Evolutionary conservation across 768 basidiomycete genomes (phyloP).

Genomic region (Psilocybe cyanescens): DNA sequence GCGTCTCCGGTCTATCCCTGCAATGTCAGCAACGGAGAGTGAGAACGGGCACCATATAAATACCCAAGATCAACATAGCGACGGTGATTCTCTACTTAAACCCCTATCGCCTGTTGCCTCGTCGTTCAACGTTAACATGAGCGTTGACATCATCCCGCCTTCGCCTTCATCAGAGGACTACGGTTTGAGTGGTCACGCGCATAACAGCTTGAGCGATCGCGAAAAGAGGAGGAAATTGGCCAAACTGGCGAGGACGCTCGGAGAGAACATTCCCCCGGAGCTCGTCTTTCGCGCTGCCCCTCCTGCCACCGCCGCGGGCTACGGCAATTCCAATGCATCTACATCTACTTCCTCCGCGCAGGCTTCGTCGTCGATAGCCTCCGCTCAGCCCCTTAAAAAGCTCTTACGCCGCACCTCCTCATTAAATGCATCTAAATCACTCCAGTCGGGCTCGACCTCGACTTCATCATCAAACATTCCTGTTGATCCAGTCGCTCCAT

Average conservation of each 20-base stretch:
- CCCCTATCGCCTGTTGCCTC: slow-evolving; percentile 15
- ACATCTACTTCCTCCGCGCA: neutral
- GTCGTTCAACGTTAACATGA: slow-evolving; percentile 16
- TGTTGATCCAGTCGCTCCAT: neutral
- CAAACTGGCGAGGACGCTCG: slow-evolving; percentile 59
- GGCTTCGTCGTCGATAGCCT: neutral
- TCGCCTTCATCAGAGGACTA: slow-evolving; percentile 7
- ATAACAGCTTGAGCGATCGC: slow-evolving; percentile 21
- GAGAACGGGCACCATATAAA: slow-evolving; percentile 2
- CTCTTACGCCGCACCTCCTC: neutral
- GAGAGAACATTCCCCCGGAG: slow-evolving; percentile 61
- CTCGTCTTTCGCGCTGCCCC: slow-evolving; percentile 41
- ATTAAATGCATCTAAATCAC: neutral
- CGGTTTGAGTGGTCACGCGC: neutral
- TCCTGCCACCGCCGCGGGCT: neutral
- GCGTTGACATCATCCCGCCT: slow-evolving; percentile 9
- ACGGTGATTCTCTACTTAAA: slow-evolving; percentile 8
- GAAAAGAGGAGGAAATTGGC: slow-evolving; percentile 53
- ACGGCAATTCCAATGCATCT: neutral
- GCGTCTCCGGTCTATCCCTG: slow-evolving; percentile 25
- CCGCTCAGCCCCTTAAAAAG: neutral
- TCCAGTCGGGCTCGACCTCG: neutral
- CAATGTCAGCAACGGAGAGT: neutral
- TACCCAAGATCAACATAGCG: slow-evolving; percentile 3
- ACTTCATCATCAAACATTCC: neutral